These are phyloP conservation scores for Trametes cinnabarina DNA, from an alignment of 768 basidiomycete genomes.

Conservation along the genomic window DNA sequence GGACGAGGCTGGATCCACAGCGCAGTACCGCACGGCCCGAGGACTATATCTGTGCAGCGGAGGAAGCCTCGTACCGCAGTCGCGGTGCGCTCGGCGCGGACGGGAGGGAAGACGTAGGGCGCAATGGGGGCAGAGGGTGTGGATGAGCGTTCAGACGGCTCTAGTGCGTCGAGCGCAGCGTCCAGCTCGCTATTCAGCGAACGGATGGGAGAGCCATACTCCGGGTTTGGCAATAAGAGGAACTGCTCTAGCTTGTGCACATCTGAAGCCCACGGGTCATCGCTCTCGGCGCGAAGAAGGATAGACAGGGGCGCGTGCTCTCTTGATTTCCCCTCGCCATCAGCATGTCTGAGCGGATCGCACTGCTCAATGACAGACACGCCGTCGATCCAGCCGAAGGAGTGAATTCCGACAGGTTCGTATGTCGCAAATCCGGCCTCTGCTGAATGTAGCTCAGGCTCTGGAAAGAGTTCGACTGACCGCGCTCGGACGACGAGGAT, in stretches of 20 bases:
- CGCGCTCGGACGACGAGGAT: constrained; percentile 60
- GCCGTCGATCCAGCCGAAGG: constrained; percentile 70
- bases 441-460: constrained; percentile 37
- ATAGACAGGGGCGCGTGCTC: constrained; percentile 39
- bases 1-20: constrained; percentile 59
- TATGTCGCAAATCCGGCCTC: constrained; percentile 29
- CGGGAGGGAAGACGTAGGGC: constrained; percentile 52
- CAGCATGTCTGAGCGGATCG: neutral
- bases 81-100: constrained; percentile 34
- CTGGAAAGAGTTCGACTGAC: constrained; percentile 54
- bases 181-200: neutral
- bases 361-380: constrained; percentile 38
- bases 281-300: constrained; percentile 55
- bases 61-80: constrained; percentile 49
- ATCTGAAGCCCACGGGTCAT: constrained; percentile 58
- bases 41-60: constrained; percentile 50
- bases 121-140: neutral
- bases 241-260: constrained; percentile 53
- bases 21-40: constrained; percentile 57
- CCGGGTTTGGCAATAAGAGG: constrained; percentile 41
- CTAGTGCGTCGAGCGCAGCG: neutral
- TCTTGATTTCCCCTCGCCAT: neutral
- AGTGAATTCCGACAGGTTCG: constrained; percentile 41
- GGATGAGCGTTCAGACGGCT: neutral
- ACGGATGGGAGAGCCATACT: neutral